Base-by-base conservation (phyloP, 768 basidiomycete genomes). In the Boletus pseudo-olivaceus region DNA sequence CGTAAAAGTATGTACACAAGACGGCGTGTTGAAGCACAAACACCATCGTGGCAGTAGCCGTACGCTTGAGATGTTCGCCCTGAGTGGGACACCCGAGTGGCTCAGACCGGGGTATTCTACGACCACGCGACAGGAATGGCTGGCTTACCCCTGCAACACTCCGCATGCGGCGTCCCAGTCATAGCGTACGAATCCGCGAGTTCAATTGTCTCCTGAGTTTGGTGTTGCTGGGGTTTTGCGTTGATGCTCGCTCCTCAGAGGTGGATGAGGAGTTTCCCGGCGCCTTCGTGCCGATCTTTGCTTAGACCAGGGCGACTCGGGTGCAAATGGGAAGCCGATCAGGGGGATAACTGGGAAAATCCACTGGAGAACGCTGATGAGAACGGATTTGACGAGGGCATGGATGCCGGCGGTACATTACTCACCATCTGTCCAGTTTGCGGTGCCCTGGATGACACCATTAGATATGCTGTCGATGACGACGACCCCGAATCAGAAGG, bases 281-380 rank as follows among this genome's bases (percentile, higher is more conserved):
- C 70, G 0, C 66, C 64, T 11, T 62, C 66, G 3, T 62, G 4
- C 10, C 62, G 54, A 40, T 67, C 69, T 35, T 63, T 61, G 7
- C 71, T 71, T 68, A 72, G n/a, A n/a, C 70, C 70, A 72, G 0
- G 69, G 69, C 0, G 60, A 63, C 49, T 72, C 71, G 0, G 71
- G 68, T 3, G 68, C 67, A 30, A 71, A 68, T 1, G 61, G 58
- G 30, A 72, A 60, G 15, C 71, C 71, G 5, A 62, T 46, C 43
- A 72, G 48, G 42, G 72, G 62, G 5, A 71, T 61, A 37, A 65
- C 29, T 0, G 69, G 71, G 54, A 70, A 71, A 38, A 72, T 66
- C 66, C 69, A 72, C 40, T 72, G 71, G 14, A 72, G 49, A 9
- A 62, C 67, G 35, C 66, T 67, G 39, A 14, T 23, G 23, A 47